phyloP scores from a whole-genome alignment of 1,284 basidiomycete species.

The Boletus subluridellus region DNA sequence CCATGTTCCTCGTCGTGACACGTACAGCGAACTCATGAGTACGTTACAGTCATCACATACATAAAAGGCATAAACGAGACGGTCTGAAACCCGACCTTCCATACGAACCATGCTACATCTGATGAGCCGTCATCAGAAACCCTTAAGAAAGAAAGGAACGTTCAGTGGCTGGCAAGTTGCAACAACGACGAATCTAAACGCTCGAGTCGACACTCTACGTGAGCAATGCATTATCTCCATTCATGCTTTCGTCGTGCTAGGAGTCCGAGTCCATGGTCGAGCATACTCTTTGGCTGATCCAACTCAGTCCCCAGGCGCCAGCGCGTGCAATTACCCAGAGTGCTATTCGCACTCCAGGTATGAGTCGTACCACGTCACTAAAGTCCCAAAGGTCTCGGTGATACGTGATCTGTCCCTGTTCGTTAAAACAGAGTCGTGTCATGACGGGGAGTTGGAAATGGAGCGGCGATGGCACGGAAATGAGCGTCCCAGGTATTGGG shows the following conservation, averaged over 20 bases:
- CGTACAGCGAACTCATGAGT: neutral
- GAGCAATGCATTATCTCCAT: constrained; percentile 16
- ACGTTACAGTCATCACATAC: constrained; percentile 16
- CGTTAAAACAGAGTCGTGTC: constrained; percentile 70
- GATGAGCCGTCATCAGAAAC: neutral
- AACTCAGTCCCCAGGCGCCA: constrained; percentile 53
- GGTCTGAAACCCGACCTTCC: neutral
- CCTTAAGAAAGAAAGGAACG: neutral
- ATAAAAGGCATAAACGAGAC: constrained; percentile 3
- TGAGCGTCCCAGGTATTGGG: constrained; percentile 49
- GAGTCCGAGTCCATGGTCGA: constrained; percentile 4
- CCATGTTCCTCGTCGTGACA: neutral
- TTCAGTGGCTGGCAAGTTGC: neutral
- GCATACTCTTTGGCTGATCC: constrained; percentile 27
- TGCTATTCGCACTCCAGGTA: constrained; percentile 61
- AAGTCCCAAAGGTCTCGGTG: constrained; percentile 76
- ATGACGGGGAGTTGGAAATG: constrained; percentile 65
- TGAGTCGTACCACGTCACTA: constrained; percentile 61
- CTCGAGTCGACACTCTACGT: constrained; percentile 3
- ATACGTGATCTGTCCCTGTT: constrained; percentile 66
- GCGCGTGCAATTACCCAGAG: constrained; percentile 66
- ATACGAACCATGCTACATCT: neutral
- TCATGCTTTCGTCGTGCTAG: neutral
- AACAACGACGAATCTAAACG: constrained; percentile 9
- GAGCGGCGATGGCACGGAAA: constrained; percentile 63